Conservation (phyloP, 768 basidiomycete species). For the Pisolithus marmoratus region DNA sequence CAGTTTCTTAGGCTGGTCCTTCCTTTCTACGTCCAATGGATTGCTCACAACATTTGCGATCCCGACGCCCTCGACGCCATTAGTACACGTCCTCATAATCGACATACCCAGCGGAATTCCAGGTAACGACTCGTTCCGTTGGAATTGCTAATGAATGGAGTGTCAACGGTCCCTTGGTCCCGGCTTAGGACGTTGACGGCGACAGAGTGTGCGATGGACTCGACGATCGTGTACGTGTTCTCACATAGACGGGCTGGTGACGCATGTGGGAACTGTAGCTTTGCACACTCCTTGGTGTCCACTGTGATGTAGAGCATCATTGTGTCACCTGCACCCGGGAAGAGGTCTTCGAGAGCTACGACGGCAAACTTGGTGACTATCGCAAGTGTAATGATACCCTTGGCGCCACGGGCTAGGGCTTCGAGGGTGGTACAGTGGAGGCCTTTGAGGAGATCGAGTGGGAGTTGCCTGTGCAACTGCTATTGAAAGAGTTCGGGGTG, state of each 20-base stretch:
- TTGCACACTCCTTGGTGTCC: constrained; percentile 80
- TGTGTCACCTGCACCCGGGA: constrained; percentile 50
- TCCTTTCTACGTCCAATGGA: constrained; percentile 73
- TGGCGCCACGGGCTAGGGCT: constrained; percentile 78
- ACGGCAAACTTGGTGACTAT: constrained; percentile 91
- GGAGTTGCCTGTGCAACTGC: constrained; percentile 34
- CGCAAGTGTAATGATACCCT: constrained; percentile 88
- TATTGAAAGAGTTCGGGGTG: constrained; percentile 68
- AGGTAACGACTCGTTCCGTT: constrained; percentile 91
- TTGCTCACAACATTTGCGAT: constrained; percentile 86
- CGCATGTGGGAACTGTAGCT: constrained; percentile 90
- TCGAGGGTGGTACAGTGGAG: constrained; percentile 61
- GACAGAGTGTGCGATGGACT: constrained; percentile 88
- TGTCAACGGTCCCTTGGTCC: constrained; percentile 64
- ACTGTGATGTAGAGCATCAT: constrained; percentile 84
- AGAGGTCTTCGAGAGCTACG: constrained; percentile 75
- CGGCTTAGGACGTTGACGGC: constrained; percentile 89
- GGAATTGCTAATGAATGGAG: constrained; percentile 91
- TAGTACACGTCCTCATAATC: constrained; percentile 89
- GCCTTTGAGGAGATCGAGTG: constrained; percentile 49
- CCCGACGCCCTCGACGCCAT: constrained; percentile 85
- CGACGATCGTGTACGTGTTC: constrained; percentile 95
- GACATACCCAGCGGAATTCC: constrained; percentile 81
- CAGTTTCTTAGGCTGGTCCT: constrained; percentile 64
- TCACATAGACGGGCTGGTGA: constrained; percentile 72